Conservation (phyloP, 2,329 filamentous ascomycete species). For the Penicillium carneum region DNA sequence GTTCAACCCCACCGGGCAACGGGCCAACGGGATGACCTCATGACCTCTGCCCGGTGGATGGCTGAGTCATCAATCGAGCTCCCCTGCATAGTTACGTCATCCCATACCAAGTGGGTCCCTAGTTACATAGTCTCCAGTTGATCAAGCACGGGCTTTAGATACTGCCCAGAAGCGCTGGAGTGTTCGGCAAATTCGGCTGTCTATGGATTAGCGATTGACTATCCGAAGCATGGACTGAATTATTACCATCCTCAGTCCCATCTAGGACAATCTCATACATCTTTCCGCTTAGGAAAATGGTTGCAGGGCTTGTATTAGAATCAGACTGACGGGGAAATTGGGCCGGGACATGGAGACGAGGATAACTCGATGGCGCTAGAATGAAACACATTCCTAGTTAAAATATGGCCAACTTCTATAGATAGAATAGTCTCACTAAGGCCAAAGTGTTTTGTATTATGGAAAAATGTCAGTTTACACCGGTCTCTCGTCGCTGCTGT, state of each 20-base stretch:
- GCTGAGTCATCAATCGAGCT: too few relatives aligned
- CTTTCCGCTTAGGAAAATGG: conserved; percentile 34
- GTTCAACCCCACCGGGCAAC: too few relatives aligned
- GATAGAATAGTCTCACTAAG: conserved; percentile 24
- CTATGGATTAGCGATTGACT: conserved; percentile 16
- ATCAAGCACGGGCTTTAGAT: too few relatives aligned
- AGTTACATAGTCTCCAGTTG: too few relatives aligned
- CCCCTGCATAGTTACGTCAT: too few relatives aligned
- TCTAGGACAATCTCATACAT: conserved; percentile 40
- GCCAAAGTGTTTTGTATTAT: conserved; percentile 38
- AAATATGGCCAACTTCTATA: neutral
- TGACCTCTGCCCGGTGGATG: too few relatives aligned
- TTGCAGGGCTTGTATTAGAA: conserved; percentile 36
- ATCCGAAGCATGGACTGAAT: neutral
- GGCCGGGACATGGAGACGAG: conserved; percentile 33
- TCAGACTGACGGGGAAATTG: conserved; percentile 33
- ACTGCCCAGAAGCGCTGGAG: too few relatives aligned
- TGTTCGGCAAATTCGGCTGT: conserved; percentile 36
- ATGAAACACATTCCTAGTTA: conserved; percentile 5
- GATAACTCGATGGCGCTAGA: conserved; percentile 33
- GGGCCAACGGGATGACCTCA: too few relatives aligned
- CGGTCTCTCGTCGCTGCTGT: conserved; percentile 22
- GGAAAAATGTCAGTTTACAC: conserved; percentile 40
- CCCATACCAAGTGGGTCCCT: too few relatives aligned
- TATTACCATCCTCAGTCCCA: conserved; percentile 37